Base-by-base conservation (phyloP, 169 alveolate genomes). In the Pseudocohnilembus persalinus region DNA sequence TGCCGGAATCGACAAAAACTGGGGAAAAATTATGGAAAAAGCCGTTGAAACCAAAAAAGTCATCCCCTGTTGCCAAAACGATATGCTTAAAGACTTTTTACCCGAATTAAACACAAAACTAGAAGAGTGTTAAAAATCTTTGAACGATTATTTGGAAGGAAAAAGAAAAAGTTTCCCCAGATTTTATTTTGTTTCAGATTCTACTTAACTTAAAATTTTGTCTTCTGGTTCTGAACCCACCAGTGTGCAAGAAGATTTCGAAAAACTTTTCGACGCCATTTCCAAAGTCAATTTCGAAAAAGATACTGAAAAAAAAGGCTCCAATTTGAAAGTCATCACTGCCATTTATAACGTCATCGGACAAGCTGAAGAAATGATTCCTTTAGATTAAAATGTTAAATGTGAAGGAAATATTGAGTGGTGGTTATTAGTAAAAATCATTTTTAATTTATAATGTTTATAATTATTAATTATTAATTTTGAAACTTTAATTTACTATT, bases 121-220 rank as follows among this genome's bases (percentile, higher is more conserved):
- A 74, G 99, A 98, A 92, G 96, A 96, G 88, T 98, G 99, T 84
- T 98, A 98, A 88, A 98, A 97, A 95, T 96, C 98, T 64, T 91
- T 98, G 76, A 99, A 98, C 89, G 96, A 97, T 68, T 98, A 98
- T 92, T 91, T 98, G 79, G 99, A 98, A 91, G 97, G 98, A 63
- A 98, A 98, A 95, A 96, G 99, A 91, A 98, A 98, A 91, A 97
- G 97, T 92, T 98, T 98, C 96, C 99, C 99, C 84, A 94, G 99
- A 63, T 98, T 98, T 92, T 98, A 98, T 92, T 98, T 98, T 91
- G 98, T 97, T 73, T 97, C 99, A 20, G 97, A 98, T 85, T 96
- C 98, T 75, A 99, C 96, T 81, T 95, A 98, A 74, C 94, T 98
- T 79, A 97, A 97, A 92, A 98, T 98, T 83, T 88, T 98, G 83